A percentile compares a stretch with the other conserved stretches of the same genome.
phyloP scores from a whole-genome alignment of 441 rosid genomes.

The Mallotus repandus region DNA sequence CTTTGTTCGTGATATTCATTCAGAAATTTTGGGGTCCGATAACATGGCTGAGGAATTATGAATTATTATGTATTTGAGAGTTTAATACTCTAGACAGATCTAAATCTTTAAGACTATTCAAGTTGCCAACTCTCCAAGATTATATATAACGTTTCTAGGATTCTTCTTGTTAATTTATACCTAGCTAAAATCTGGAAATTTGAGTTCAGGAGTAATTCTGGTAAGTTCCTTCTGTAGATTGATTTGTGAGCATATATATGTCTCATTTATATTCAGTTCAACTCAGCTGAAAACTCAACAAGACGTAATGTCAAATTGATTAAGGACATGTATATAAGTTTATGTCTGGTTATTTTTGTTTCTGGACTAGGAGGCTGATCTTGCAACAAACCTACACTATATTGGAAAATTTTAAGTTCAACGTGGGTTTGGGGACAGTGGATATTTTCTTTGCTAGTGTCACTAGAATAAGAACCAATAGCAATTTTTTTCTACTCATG shows the following conservation, averaged over 20 bases:
- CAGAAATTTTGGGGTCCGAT: background rate
- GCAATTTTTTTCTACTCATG: background rate
- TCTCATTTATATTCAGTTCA: no score
- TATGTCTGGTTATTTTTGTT: background rate
- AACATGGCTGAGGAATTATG: constrained; percentile 1
- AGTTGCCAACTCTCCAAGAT: background rate
- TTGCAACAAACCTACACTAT: background rate
- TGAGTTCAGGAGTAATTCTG: constrained; percentile 2
- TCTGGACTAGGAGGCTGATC: constrained; percentile 7
- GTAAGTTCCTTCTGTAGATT: background rate
- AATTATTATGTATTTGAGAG: background rate
- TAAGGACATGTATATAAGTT: background rate
- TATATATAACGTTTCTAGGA: background rate
- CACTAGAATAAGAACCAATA: background rate
- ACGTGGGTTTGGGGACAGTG: background rate
- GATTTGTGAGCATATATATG: background rate
- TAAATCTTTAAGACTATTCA: background rate
- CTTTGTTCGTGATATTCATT: constrained; percentile 11
- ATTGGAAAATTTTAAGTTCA: background rate
- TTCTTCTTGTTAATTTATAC: background rate
- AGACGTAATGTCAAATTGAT: no score
- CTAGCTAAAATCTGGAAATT: background rate
- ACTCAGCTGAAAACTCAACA: no score
- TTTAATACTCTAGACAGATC: constrained; percentile 4
- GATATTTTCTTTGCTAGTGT: background rate